Base-by-base conservation (phyloP, 768 basidiomycete species). In the Leccinum boreale region DNA sequence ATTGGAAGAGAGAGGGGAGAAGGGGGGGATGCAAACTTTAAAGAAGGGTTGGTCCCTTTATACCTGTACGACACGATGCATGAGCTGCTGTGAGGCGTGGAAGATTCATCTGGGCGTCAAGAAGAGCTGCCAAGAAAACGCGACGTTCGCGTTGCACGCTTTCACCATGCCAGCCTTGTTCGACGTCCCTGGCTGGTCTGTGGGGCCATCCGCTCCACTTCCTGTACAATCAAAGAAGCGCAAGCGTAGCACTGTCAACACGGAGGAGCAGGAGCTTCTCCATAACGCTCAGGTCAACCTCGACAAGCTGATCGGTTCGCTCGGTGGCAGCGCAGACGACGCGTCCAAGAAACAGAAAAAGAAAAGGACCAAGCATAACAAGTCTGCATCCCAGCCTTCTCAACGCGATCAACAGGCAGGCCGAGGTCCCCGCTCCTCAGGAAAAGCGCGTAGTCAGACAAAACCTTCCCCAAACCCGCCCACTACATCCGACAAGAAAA, bases 181-280 rank as follows among this genome's bases (percentile, higher is more conserved):
- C 70, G 75, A 86, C 45, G 83, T 89, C 19, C 83, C 87, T 4
- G 88, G 88, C 17, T 90, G 88, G 88, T 78, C 81, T 29, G 72
- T 89, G 28, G 28, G 28, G 14, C 71, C 78, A 36, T 68, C 76
- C 21, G 70, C 60, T 0, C 79, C 81, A 6, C 69, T 82, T 47
- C 57, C 73, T 29, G 72, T 75, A 45, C 64, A 72, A 5, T 59
- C 69, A 3, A 80, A 79, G 53, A 72, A 74, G 17, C 85, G 79
- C 66, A 89, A 85, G 61, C 82, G 84, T 46, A 83, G 83, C 44
- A 82, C 85, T 67, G 58, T 52, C 28, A 36, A 66, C 19, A 66
- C 67, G 23, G 77, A 80, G 42, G 67, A 72, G 44, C 73, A 72
- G 52, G 73, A 76, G 10, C 67, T 74, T 10, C 63, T 76, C 29